Evolutionary conservation across 768 basidiomycete species (phyloP).

Genomic region (Tulasnella sp.): DNA sequence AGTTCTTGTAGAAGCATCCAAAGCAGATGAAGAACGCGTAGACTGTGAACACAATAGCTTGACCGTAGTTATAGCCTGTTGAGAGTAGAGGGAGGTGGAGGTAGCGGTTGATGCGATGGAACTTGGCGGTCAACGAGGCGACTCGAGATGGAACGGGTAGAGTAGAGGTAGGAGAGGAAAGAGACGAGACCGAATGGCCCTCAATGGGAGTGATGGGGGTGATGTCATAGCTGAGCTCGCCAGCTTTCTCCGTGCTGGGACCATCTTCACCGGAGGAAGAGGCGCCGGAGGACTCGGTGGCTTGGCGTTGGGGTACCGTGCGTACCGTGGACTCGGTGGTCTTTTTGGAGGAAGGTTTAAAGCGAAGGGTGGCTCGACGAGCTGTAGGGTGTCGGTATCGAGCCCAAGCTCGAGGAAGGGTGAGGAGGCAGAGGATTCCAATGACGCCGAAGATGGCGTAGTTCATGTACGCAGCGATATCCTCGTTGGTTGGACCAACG

Average conservation of each 20-base stretch:
- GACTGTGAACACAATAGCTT: not conserved
- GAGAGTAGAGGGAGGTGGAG: not conserved
- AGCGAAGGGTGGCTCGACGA: not conserved
- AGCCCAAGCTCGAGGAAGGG: constrained; percentile 3
- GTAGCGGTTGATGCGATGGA: not conserved
- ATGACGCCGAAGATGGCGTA: not conserved
- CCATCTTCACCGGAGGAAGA: not conserved
- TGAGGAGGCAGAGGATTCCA: not conserved
- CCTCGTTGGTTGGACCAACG: not conserved
- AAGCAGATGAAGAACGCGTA: constrained; percentile 10
- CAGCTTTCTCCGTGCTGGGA: not conserved
- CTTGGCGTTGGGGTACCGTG: not conserved
- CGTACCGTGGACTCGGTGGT: not conserved
- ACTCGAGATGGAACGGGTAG: not conserved
- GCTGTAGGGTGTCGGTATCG: constrained; percentile 4
- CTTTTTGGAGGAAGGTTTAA: not conserved
- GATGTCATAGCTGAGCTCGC: not conserved
- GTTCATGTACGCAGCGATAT: not conserved
- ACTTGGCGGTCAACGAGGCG: not conserved
- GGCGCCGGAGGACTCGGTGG: not conserved
- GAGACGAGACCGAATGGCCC: not conserved
- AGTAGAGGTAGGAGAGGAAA: not conserved
- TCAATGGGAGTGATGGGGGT: not conserved
- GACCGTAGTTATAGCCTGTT: not conserved
- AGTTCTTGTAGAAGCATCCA: not conserved